Conservation (phyloP, 192 early-diverging fungal genomes). For the Neocallimastix lanati region DNA sequence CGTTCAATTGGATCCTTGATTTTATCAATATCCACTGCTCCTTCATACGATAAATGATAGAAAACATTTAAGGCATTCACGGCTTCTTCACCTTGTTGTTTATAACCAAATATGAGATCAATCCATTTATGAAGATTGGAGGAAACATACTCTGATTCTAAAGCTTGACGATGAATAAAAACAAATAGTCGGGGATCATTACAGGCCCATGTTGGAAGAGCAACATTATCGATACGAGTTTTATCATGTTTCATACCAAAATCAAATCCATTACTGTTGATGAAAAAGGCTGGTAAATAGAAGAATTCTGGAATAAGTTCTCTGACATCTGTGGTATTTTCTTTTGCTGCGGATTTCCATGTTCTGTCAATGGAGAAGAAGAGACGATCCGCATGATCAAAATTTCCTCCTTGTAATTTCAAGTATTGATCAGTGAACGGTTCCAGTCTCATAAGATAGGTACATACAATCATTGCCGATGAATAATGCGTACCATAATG, state of each 20-base stretch:
- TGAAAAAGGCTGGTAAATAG: constrained; percentile 80
- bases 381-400: constrained; percentile 66
- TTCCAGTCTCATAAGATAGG: constrained; percentile 73
- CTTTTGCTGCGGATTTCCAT: constrained; percentile 53
- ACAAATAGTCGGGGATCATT: constrained; percentile 68
- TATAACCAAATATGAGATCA: constrained; percentile 90
- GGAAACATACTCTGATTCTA: constrained; percentile 68
- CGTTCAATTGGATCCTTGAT: constrained; percentile 78
- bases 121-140: constrained; percentile 82
- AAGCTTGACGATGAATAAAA: constrained; percentile 55
- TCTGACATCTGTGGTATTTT: constrained; percentile 65
- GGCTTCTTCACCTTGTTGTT: constrained; percentile 74
- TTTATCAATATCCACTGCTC: constrained; percentile 74
- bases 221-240: constrained; percentile 36
- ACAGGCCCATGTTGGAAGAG: constrained; percentile 71
- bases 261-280: constrained; percentile 49
- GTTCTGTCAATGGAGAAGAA: constrained; percentile 59
- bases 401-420: constrained; percentile 57
- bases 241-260: constrained; percentile 47
- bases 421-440: constrained; percentile 72
- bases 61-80: constrained; percentile 81
- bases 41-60: constrained; percentile 91
- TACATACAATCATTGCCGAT: constrained; percentile 74
- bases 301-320: constrained; percentile 95
- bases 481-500: constrained; percentile 97